Conservation (phyloP, 2,329 filamentous ascomycete genomes). For the Lecanicillium sp. region DNA sequence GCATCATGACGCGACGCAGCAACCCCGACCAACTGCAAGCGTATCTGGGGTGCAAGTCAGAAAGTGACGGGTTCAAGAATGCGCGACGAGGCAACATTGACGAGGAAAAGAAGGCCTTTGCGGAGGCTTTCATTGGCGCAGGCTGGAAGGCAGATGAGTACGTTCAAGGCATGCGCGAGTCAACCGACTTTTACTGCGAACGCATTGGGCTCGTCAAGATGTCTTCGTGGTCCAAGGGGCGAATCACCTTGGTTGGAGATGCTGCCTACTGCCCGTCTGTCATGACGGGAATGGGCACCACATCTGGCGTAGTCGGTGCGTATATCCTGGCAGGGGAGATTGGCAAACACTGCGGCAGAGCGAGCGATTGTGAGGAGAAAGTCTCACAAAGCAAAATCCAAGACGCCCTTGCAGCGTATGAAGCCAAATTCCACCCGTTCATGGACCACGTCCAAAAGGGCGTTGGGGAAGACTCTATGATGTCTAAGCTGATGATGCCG, state of each 20-base stretch:
- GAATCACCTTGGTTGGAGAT: conserved; percentile 45
- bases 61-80: conserved; percentile 17
- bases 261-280: conserved; percentile 41
- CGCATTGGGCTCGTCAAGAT: conserved; percentile 36
- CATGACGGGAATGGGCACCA: conserved; percentile 43
- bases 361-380: conserved; percentile 21
- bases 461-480: conserved; percentile 3
- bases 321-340: conserved; percentile 51
- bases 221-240: conserved; percentile 32
- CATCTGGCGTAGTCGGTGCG: conserved; percentile 36
- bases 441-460: conserved; percentile 26
- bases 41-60: conserved; percentile 24
- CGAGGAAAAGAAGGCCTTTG: conserved; percentile 30
- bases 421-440: conserved; percentile 34
- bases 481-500: conserved; percentile 2
- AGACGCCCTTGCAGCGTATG: conserved; percentile 32
- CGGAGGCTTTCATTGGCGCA: conserved; percentile 29
- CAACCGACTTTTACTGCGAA: conserved; percentile 37
- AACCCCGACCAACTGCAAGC: conserved; percentile 26
- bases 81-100: conserved; percentile 21
- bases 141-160: conserved; percentile 34
- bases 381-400: conserved; percentile 12
- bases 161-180: conserved; percentile 29
- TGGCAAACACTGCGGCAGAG: conserved; percentile 15
- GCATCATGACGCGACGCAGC: conserved; percentile 32